phyloP scores from a whole-genome alignment of 306 rosid genomes.

The Lagenaria siceraria region DNA sequence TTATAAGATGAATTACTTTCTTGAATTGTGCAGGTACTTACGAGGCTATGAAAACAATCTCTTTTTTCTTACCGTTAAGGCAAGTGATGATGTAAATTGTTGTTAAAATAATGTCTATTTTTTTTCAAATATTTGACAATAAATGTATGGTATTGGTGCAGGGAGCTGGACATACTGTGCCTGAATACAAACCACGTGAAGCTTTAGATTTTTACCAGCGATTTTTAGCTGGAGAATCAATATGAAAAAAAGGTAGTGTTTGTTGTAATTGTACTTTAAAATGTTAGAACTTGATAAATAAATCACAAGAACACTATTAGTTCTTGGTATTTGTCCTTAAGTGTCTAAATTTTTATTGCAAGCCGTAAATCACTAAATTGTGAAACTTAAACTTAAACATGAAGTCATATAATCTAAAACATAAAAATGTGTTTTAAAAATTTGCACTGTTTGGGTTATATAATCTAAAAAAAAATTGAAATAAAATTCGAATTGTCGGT shows the following conservation, averaged over 20 bases:
- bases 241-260: conserved; percentile 13
- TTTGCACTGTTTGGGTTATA: too few species aligned
- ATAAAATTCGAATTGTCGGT: too few species aligned
- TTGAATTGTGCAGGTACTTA: conserved; percentile 43
- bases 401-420: too few species aligned
- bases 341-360: too few species aligned
- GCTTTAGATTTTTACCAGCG: conserved; percentile 65
- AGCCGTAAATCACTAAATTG: too few species aligned
- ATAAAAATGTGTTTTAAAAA: too few species aligned
- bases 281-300: background rate
- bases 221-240: conserved; percentile 41
- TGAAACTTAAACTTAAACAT: too few species aligned
- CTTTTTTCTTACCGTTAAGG: conserved; percentile 74
- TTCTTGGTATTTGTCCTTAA: too few species aligned
- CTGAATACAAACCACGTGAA: conserved; percentile 81
- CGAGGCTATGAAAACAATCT: conserved; percentile 67
- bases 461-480: too few species aligned
- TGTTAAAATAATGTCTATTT: background rate
- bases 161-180: conserved; percentile 97
- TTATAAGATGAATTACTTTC: background rate
- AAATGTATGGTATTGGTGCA: conserved; percentile 23
- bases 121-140: background rate
- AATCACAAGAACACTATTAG: background rate
- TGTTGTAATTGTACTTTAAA: background rate
- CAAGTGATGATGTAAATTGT: conserved; percentile 10